A percentile compares a stretch with the other conserved stretches of the same genome.
phyloP scores from a whole-genome alignment of 2,329 filamentous ascomycete genomes.

The Cadophora gregata region DNA sequence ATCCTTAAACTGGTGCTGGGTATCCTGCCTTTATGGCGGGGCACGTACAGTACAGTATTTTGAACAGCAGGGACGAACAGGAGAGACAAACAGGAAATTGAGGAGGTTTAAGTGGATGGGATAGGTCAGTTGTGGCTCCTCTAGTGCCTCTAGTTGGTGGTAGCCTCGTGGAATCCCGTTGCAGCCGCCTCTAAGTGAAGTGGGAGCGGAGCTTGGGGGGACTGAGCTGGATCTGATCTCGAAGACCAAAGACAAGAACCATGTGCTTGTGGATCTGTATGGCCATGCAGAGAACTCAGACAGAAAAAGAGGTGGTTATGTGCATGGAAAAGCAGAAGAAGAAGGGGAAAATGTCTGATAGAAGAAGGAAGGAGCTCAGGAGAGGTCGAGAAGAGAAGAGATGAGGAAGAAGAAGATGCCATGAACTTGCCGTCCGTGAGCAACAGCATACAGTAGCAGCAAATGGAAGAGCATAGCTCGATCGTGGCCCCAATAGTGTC shows the following conservation, averaged over 20 bases:
- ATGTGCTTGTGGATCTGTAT: conserved; percentile 3
- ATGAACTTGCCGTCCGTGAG: conserved; percentile 9
- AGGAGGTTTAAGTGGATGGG: conserved; percentile 7
- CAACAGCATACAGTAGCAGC: neutral
- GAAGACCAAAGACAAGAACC: neutral
- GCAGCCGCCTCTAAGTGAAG: neutral
- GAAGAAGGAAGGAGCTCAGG: neutral
- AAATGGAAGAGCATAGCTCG: too few species aligned
- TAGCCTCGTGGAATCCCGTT: conserved; percentile 5
- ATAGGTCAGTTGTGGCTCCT: neutral
- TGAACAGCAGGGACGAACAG: conserved; percentile 10
- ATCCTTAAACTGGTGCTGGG: conserved; percentile 19
- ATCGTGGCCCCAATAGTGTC: conserved; percentile 8
- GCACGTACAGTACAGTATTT: conserved; percentile 6
- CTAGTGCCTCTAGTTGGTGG: conserved; percentile 4
- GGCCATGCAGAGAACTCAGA: conserved; percentile 12
- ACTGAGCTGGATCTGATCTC: conserved; percentile 3
- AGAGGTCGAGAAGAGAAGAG: neutral
- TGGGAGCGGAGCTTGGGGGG: neutral
- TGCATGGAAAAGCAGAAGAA: too few species aligned
- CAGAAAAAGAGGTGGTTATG: neutral
- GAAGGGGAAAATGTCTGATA: neutral
- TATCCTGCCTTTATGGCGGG: conserved; percentile 19
- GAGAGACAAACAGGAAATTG: conserved; percentile 20
- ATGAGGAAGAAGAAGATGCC: neutral